Percentiles rank a stretch among this genome's conserved stretches.
Conservation (phyloP, 2,329 filamentous ascomycete species). For the Fusarium gaditjirri region DNA sequence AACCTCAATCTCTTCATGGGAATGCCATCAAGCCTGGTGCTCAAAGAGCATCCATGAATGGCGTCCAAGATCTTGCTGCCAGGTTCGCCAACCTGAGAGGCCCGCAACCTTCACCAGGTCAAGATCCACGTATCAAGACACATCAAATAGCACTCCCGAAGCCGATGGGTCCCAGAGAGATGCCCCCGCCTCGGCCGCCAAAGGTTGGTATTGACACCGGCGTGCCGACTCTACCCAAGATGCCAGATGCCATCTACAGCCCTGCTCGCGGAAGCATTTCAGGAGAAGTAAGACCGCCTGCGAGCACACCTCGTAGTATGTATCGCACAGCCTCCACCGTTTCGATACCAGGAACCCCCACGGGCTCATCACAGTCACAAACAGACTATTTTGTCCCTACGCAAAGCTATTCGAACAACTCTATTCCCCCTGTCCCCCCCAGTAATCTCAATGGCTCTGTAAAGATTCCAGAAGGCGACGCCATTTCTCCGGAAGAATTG, state of each 20-base stretch:
- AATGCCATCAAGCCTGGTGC: constrained; percentile 57
- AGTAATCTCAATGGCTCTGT: constrained; percentile 55
- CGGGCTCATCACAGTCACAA: constrained; percentile 43
- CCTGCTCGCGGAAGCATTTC: constrained; percentile 78
- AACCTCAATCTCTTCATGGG: constrained; percentile 74
- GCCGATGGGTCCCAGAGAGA: constrained; percentile 62
- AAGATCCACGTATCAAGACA: constrained; percentile 65
- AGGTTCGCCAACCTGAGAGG: constrained; percentile 68
- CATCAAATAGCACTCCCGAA: constrained; percentile 56
- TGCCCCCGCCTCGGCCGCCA: constrained; percentile 59
- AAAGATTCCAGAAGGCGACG: constrained; percentile 64
- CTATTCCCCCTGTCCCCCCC: constrained; percentile 49
- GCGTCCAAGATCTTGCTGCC: constrained; percentile 61
- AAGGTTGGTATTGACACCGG: constrained; percentile 62
- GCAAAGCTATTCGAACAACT: constrained; percentile 42
- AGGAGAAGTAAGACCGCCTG: constrained; percentile 71
- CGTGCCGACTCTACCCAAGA: constrained; percentile 71
- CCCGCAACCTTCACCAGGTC: constrained; percentile 53
- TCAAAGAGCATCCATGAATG: constrained; percentile 43
- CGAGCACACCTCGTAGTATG: constrained; percentile 71
- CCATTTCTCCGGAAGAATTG: constrained; percentile 76
- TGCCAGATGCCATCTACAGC: constrained; percentile 81
- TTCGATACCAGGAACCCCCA: constrained; percentile 49
- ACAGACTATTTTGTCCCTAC: constrained; percentile 48
- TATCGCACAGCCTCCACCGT: constrained; percentile 68